phyloP scores from a whole-genome alignment of 176 grass and related monocot species.

The Saccharum spontaneum region DNA sequence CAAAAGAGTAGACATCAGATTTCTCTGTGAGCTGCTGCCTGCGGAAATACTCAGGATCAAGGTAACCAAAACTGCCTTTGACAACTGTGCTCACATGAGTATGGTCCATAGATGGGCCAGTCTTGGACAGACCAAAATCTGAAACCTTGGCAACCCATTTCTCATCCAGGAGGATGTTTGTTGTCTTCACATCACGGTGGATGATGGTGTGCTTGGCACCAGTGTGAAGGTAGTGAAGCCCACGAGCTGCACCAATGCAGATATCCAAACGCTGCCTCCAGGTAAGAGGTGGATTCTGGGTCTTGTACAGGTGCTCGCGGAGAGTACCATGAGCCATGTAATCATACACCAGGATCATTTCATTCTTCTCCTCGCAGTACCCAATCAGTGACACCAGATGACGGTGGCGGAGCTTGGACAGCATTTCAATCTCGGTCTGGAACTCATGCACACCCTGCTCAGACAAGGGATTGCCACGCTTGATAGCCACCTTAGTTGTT shows the following conservation, averaged over 20 bases:
- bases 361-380: conserved; percentile 89
- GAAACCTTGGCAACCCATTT: conserved; percentile 99
- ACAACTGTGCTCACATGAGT: conserved; percentile 98
- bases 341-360: conserved; percentile 93
- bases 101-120: conserved; percentile 82
- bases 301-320: conserved; percentile 95
- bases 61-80: conserved; percentile 97
- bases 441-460: conserved; percentile 96
- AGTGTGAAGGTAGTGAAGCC: conserved; percentile 93
- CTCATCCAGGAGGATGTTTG: conserved; percentile 91
- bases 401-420: conserved; percentile 88
- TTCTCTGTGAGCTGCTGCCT: conserved; percentile 94
- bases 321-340: conserved; percentile 94
- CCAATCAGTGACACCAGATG: conserved; percentile 91
- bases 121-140: conserved; percentile 96
- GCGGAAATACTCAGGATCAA: conserved; percentile 90
- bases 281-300: conserved; percentile 80
- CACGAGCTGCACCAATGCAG: conserved; percentile 92
- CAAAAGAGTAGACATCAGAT: conserved; percentile 96
- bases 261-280: conserved; percentile 93
- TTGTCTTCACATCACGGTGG: conserved; percentile 96
- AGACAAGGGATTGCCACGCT: conserved; percentile 85
- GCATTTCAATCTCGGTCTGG: conserved; percentile 91
- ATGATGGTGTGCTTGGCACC: conserved; percentile 96
- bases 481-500: conserved; percentile 85